Evolutionary conservation across 2,329 filamentous ascomycete genomes (phyloP).

Genomic region (Xylaria hypoxylon): DNA sequence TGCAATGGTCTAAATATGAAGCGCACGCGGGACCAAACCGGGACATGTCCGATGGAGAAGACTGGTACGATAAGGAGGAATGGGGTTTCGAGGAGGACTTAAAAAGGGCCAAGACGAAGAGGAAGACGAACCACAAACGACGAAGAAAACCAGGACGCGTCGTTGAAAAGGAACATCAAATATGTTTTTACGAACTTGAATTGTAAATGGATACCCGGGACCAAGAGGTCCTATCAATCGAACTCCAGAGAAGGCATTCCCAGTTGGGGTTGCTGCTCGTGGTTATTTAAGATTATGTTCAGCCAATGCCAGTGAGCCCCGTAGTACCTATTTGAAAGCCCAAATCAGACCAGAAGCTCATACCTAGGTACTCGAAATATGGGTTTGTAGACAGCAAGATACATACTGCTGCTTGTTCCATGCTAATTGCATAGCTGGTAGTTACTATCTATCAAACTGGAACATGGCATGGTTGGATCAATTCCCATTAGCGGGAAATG

Average conservation of each 20-base stretch:
- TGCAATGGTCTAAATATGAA: slow-evolving; percentile 82
- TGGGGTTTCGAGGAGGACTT: slow-evolving; percentile 80
- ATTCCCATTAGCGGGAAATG: slow-evolving; percentile 16
- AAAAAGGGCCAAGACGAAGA: slow-evolving; percentile 87
- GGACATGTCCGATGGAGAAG: slow-evolving; percentile 88
- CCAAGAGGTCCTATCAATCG: slow-evolving; percentile 14
- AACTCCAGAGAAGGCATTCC: neutral
- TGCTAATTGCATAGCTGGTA: neutral
- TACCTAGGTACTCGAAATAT: neutral
- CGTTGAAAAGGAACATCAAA: slow-evolving; percentile 50
- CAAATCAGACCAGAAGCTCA: neutral
- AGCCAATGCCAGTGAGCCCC: neutral
- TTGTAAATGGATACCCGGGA: slow-evolving; percentile 36
- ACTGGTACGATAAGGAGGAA: slow-evolving; percentile 87
- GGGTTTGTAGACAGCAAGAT: neutral
- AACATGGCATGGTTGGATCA: neutral
- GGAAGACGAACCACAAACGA: slow-evolving; percentile 75
- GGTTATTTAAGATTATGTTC: neutral
- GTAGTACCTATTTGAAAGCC: neutral
- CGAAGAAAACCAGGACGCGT: slow-evolving; percentile 71
- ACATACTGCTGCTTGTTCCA: neutral
- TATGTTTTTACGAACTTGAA: slow-evolving; percentile 26
- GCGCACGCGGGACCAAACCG: slow-evolving; percentile 73
- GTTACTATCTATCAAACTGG: neutral
- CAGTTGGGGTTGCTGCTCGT: neutral